Conservation (phyloP, 2,329 filamentous ascomycete species). For the Fusarium odoratissimum region DNA sequence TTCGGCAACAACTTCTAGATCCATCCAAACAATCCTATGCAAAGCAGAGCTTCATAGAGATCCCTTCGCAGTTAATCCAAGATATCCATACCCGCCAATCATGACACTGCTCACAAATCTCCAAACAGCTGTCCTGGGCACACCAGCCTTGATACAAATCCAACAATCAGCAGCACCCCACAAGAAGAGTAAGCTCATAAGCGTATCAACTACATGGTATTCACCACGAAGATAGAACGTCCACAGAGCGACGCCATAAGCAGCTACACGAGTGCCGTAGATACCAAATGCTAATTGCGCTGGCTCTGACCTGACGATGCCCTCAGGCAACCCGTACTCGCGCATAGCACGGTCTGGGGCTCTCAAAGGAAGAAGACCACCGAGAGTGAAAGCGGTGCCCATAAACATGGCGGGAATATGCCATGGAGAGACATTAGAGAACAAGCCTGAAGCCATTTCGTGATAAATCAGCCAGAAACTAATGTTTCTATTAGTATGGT, state of each 20-base stretch:
- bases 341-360: conserved; percentile 48
- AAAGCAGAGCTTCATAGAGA: background rate
- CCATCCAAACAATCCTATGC: background rate
- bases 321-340: conserved; percentile 49
- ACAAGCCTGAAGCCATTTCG: conserved; percentile 25
- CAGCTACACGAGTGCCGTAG: conserved; percentile 37
- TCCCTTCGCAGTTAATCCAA: conserved; percentile 33
- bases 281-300: conserved; percentile 48
- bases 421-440: conserved; percentile 34
- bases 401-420: conserved; percentile 46
- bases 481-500: background rate
- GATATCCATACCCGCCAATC: conserved; percentile 32
- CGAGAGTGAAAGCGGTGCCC: conserved; percentile 47
- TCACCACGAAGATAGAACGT: conserved; percentile 39
- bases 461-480: background rate
- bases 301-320: conserved; percentile 45
- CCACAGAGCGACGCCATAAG: conserved; percentile 39
- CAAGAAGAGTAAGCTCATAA: conserved; percentile 32
- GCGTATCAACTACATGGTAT: conserved; percentile 34
- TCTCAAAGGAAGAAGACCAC: conserved; percentile 50
- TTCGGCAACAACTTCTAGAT: background rate
- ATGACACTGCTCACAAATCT: conserved; percentile 23
- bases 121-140: conserved; percentile 17
- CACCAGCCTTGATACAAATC: conserved; percentile 41
- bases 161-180: conserved; percentile 39